Evolutionary conservation across 177 flowering plant genomes (phyloP), one percentile per base, ranked within the genome.

Genomic region (Vitis hybrid): DNA sequence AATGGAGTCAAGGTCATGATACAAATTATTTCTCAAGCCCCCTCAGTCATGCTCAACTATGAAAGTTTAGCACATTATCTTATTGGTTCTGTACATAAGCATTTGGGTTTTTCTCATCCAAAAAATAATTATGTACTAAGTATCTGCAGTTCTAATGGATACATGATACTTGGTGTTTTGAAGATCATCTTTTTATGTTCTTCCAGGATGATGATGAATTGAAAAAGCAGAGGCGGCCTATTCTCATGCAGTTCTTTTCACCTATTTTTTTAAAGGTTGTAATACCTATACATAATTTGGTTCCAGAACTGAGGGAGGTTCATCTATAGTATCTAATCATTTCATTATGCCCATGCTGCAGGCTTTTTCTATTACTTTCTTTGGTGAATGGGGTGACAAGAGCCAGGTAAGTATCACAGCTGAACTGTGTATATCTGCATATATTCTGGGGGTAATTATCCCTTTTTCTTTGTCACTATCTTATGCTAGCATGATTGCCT

Each of bases 371-470:
- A 89, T 96, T 67, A 96, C 92, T 8, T 96, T 96, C 76, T 96
- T 96, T 78, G 99, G 99, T 51, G 99, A 96, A 80, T 96, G 94
- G 97, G 99, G 99, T 81, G 99, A 96, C 82, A 96, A 87, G 81
- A 96, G 99, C 81, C 99, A 96, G 91, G 99, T 96, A 78, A 78
- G 72, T 19, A 59, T 51, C 56, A 39, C 9, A 19, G 32, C 32
- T 2, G 30, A 64, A 63, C 7, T 51, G 30, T 1, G 1, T 51
- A n/a, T 58, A 14, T 49, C 11, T 6, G 11, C 54, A 6, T 45
- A 3, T 50, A 34, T 32, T 39, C 6, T 39, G 45, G 8, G 45
- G 45, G 45, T 71, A 26, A 23, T 2, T 19, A 19, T 61, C 3
- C 15, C 19, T 49, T 3, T 51, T 76, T 32, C 11, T 62, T 70